phyloP scores from a whole-genome alignment of 495 filamentous ascomycete species.

The Amorphotheca resinae region DNA sequence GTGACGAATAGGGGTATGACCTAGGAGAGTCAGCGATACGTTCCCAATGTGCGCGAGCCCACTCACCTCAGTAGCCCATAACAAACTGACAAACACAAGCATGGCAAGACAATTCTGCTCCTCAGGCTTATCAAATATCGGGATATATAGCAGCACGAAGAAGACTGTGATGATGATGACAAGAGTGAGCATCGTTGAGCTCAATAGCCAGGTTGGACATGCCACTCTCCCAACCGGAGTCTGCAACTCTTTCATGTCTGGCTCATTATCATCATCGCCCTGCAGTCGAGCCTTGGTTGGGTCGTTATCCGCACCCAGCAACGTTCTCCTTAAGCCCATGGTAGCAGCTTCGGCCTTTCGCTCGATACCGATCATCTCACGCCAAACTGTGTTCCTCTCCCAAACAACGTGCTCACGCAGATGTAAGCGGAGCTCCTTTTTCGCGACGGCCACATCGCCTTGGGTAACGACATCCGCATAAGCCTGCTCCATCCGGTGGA shows the following conservation, averaged over 20 bases:
- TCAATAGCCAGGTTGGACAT: constrained; percentile 73
- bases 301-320: constrained; percentile 65
- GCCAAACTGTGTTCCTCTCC: constrained; percentile 98
- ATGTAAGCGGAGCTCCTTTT: constrained; percentile 77
- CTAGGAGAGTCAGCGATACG: constrained; percentile 30
- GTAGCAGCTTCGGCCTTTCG: constrained; percentile 91
- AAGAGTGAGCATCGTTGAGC: constrained; percentile 67
- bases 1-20: constrained; percentile 97
- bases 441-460: constrained; percentile 61
- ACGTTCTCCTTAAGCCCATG: constrained; percentile 63
- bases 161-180: constrained; percentile 61
- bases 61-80: constrained; percentile 90
- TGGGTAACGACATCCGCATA: constrained; percentile 75
- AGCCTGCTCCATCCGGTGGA: constrained; percentile 57
- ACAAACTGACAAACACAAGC: constrained; percentile 81
- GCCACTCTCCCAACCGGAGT: constrained; percentile 73
- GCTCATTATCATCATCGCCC: constrained; percentile 59
- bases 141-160: constrained; percentile 52
- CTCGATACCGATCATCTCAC: constrained; percentile 98
- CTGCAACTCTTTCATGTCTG: constrained; percentile 48
- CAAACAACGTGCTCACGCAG: constrained; percentile 95
- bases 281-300: constrained; percentile 59
- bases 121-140: constrained; percentile 70
- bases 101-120: constrained; percentile 95
- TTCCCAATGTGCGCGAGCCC: background rate